phyloP scores from a whole-genome alignment of 805 yeast species.

The Kodamaea jinghongensis region DNA sequence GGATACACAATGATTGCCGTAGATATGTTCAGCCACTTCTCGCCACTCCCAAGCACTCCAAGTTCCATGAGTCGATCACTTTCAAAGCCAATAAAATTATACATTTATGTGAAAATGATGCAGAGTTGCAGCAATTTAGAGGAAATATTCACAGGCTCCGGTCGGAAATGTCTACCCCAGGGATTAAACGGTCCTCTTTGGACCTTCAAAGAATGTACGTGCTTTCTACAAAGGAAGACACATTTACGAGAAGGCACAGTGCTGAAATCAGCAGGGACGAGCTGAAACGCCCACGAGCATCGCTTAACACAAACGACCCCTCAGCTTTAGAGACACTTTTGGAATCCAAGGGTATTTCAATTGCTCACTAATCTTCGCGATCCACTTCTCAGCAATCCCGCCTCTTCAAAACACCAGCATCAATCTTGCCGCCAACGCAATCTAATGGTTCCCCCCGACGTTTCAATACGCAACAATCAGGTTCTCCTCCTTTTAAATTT shows the following conservation, averaged over 20 bases:
- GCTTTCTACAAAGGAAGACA: constrained; percentile 10
- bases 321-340: too few species aligned
- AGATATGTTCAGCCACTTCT: constrained; percentile 18
- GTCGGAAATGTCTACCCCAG: constrained; percentile 42
- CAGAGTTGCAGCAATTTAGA: constrained; percentile 38
- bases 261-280: too few species aligned
- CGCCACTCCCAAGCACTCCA: constrained; percentile 11
- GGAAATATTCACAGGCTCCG: constrained; percentile 39
- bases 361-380: too few species aligned
- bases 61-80: constrained; percentile 32
- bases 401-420: too few species aligned
- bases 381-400: too few species aligned
- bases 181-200: constrained; percentile 18
- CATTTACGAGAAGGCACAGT: neutral
- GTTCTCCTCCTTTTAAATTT: too few species aligned
- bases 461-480: too few species aligned
- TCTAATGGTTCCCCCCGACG: too few species aligned
- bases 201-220: constrained; percentile 16
- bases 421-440: too few species aligned
- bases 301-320: too few species aligned
- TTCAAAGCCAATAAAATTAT: constrained; percentile 34
- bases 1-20: constrained; percentile 30
- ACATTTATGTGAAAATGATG: constrained; percentile 28
- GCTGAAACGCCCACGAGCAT: too few species aligned
- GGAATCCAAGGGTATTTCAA: too few species aligned